Evolutionary conservation across 257 asterid genomes (phyloP), one percentile per base, ranked within the genome.

Genomic region (Scutellaria barbata): DNA sequence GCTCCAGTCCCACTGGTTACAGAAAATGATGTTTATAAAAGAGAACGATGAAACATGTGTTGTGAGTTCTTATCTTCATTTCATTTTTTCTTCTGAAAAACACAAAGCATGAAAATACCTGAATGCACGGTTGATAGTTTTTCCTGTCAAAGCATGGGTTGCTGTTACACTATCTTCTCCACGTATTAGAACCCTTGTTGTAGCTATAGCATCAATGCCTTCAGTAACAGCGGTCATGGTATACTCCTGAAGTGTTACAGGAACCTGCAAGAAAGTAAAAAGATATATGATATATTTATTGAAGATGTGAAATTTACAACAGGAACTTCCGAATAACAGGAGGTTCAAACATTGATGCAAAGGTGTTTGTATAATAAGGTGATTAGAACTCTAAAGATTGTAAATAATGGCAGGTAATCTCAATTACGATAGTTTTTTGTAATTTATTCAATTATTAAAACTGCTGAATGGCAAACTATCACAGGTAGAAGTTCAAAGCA

Each of bases 141-240:
- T 72, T 81, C 95, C 99, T 0, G 95, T 85, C 60, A 66, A 71
- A 53, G 96, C 95, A 75, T 89, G 85, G 69, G 96, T 88, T 63
- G 94, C 16, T 47, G 81, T 76, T 7, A 69, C 77, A 57, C 84
- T 72, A 55, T 87, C 84, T 20, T 86, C 85, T 50, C 82, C 96
- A 51, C 90, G 89, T 72, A 94, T 89, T 53, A 85, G 70, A 72
- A 94, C 99, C 79, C 92, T 81, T 41, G 98, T 94, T 13, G 93
- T 73, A 47, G 98, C 96, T 74, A 94, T 85, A 69, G 98, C 99
- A 72, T 94, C 98, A 51, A 91, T 94, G 74, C 99, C 99, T 88
- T 91, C 93, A 37, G 89, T 91, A 67, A 94, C 98, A 1, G 83
- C 90, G 72, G 3, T 85, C 90, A 94, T 60, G 66, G 98, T 82